These are phyloP conservation scores for Lupinus albus DNA, from an alignment of 306 rosid species.

Conservation along the genomic window DNA sequence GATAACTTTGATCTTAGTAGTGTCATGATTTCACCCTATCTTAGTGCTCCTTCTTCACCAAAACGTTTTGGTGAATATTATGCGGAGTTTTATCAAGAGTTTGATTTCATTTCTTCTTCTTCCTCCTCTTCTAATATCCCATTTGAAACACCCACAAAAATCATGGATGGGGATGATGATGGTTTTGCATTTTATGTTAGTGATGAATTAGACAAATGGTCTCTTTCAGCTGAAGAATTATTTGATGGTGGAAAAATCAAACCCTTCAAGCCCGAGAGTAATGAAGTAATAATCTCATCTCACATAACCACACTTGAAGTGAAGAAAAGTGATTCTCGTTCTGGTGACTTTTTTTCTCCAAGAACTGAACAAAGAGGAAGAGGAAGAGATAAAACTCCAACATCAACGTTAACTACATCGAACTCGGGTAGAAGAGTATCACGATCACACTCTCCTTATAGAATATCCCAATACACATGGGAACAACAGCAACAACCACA, in stretches of 20 bases:
- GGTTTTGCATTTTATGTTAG: slow-evolving; percentile 73
- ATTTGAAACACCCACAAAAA: slow-evolving; percentile 1
- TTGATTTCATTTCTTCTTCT: slow-evolving; percentile 45
- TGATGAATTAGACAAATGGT: slow-evolving; percentile 47
- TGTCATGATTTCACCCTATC: slow-evolving; percentile 49
- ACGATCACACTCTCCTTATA: slow-evolving; percentile 77
- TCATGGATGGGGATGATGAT: neutral
- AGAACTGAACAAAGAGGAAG: slow-evolving; percentile 45
- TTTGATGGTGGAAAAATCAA: slow-evolving; percentile 79
- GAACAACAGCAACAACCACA: slow-evolving; percentile 50
- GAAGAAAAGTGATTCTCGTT: slow-evolving; percentile 31
- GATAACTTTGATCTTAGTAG: slow-evolving; percentile 60
- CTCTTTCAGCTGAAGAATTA: slow-evolving; percentile 85
- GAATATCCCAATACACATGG: slow-evolving; percentile 53
- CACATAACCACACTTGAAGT: slow-evolving; percentile 10
- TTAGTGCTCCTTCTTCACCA: slow-evolving; percentile 74
- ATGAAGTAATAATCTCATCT: neutral
- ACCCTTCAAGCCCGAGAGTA: slow-evolving; percentile 44
- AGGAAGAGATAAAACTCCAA: slow-evolving; percentile 59
- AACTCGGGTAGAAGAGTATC: slow-evolving; percentile 62
- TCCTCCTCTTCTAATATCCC: slow-evolving; percentile 15
- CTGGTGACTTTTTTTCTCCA: neutral
- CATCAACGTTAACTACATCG: slow-evolving; percentile 36
- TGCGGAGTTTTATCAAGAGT: slow-evolving; percentile 52
- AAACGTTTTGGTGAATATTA: slow-evolving; percentile 63